Percentiles rank a stretch among this genome's conserved stretches.
These are phyloP conservation scores for Hyaloperonospora brassicae DNA, from an alignment of 352 stramenopile species.

Conservation along the genomic window DNA sequence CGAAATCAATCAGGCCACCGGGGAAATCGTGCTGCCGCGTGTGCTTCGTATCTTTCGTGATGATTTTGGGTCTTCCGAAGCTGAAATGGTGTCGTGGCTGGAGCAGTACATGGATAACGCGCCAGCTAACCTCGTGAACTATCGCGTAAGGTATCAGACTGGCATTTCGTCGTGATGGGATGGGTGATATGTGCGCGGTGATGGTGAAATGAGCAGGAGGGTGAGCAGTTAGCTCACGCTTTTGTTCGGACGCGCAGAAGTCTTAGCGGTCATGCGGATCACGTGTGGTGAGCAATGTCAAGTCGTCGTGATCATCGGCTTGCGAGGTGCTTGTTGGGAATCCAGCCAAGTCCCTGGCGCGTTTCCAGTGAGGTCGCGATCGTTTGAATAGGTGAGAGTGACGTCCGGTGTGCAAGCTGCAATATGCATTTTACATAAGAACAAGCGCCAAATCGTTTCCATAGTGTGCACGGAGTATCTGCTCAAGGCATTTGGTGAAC, in stretches of 20 bases:
- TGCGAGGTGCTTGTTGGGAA: too few relatives aligned
- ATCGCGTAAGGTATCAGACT: conserved; percentile 60
- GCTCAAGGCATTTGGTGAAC: background rate
- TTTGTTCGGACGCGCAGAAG: background rate
- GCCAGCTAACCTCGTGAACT: conserved; percentile 64
- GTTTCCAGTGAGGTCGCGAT: too few relatives aligned
- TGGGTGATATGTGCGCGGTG: conserved; percentile 4
- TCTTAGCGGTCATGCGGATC: too few relatives aligned
- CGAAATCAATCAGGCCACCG: conserved; percentile 42
- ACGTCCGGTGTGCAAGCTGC: background rate
- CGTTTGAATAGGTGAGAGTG: background rate
- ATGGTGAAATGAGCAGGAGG: background rate
- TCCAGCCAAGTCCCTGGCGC: too few relatives aligned
- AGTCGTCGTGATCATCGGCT: too few relatives aligned
- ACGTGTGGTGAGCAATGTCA: too few relatives aligned
- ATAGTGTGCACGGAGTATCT: background rate
- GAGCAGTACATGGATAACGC: conserved; percentile 77
- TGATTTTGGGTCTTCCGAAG: conserved; percentile 78
- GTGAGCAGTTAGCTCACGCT: background rate
- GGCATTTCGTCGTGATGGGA: conserved; percentile 58
- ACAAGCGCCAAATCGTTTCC: conserved; percentile 10
- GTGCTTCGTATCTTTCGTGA: conserved; percentile 80
- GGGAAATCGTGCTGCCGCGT: conserved; percentile 60
- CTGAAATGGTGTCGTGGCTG: conserved; percentile 81
- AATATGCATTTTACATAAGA: conserved; percentile 11